These are phyloP conservation scores for Auriscalpium orientale DNA, from an alignment of 768 basidiomycete genomes.

Conservation along the genomic window DNA sequence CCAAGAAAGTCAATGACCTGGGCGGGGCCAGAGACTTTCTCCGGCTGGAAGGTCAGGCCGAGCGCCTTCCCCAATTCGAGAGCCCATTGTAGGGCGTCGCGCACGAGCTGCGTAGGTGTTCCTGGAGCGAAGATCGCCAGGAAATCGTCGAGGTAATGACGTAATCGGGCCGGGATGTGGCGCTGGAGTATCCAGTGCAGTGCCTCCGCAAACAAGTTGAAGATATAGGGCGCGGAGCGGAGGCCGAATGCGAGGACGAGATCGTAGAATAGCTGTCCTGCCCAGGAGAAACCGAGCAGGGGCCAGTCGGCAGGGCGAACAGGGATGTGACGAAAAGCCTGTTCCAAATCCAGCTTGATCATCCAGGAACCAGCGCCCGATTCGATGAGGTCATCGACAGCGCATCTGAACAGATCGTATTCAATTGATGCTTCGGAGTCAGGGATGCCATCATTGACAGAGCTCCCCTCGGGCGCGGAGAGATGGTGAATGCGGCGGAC, in stretches of 20 bases:
- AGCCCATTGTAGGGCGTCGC: constrained; percentile 24
- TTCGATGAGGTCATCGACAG: constrained; percentile 10
- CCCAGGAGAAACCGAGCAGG: constrained; percentile 28
- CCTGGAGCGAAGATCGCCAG: constrained; percentile 10
- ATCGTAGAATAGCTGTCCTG: constrained; percentile 20
- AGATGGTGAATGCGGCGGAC: constrained; percentile 15
- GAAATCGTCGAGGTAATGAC: constrained; percentile 32
- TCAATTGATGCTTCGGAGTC: constrained; percentile 22
- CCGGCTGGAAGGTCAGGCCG: constrained; percentile 24
- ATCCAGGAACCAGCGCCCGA: constrained; percentile 24
- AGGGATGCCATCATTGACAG: constrained; percentile 21
- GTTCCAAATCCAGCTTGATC: constrained; percentile 29
- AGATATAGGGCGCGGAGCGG: constrained; percentile 30
- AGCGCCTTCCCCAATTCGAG: constrained; percentile 21
- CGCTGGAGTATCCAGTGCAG: constrained; percentile 33
- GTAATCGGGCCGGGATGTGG: constrained; percentile 24
- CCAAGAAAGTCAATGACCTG: constrained; percentile 13
- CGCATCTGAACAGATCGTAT: constrained; percentile 23
- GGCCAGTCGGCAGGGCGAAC: constrained; percentile 24
- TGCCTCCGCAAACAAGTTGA: constrained; percentile 32
- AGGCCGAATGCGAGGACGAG: constrained; percentile 28
- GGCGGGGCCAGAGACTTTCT: constrained; percentile 18
- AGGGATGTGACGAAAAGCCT: constrained; percentile 31
- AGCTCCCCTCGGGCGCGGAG: constrained; percentile 14
- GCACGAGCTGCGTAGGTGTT: not conserved